Evolutionary conservation across 1,284 basidiomycete species (phyloP).

Genomic region (Apiotrichum akiyoshidainum): DNA sequence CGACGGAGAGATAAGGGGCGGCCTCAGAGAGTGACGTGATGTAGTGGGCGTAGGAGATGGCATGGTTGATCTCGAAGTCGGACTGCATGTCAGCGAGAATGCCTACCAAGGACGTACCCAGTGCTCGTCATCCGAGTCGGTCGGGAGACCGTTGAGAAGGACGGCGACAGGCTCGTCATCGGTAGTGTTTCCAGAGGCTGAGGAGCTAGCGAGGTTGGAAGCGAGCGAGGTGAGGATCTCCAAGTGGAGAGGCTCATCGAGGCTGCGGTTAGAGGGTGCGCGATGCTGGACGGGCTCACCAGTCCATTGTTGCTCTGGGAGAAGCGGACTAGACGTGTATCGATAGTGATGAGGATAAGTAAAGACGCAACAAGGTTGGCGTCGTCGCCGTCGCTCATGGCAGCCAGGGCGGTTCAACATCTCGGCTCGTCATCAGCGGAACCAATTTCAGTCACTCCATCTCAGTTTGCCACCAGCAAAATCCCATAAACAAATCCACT

Average conservation of each 20-base stretch:
- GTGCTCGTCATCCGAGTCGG: slow-evolving; percentile 24
- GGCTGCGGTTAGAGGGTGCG: slow-evolving; percentile 26
- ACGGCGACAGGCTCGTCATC: slow-evolving; percentile 17
- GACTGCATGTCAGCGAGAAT: slow-evolving; percentile 20
- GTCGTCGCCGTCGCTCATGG: no score
- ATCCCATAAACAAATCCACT: background rate
- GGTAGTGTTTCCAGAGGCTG: background rate
- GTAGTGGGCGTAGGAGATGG: slow-evolving; percentile 48
- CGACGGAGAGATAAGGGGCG: slow-evolving; percentile 16
- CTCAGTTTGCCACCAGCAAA: no score
- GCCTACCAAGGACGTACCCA: slow-evolving; percentile 24
- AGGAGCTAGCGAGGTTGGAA: slow-evolving; percentile 14
- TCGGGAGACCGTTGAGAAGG: slow-evolving; percentile 27
- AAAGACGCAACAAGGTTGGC: no score
- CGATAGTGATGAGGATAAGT: no score
- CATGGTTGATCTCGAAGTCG: slow-evolving; percentile 46
- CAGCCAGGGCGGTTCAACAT: no score
- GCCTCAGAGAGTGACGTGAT: slow-evolving; percentile 28
- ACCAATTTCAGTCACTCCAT: no score
- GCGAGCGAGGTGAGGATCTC: slow-evolving; percentile 45
- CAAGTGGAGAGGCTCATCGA: slow-evolving; percentile 47
- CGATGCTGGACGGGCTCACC: slow-evolving; percentile 16
- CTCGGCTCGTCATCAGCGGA: no score
- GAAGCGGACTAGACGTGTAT: no score
- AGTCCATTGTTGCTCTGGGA: slow-evolving; percentile 31